phyloP scores from a whole-genome alignment of 2,329 filamentous ascomycete species.

The Paecilomyces formosus region DNA sequence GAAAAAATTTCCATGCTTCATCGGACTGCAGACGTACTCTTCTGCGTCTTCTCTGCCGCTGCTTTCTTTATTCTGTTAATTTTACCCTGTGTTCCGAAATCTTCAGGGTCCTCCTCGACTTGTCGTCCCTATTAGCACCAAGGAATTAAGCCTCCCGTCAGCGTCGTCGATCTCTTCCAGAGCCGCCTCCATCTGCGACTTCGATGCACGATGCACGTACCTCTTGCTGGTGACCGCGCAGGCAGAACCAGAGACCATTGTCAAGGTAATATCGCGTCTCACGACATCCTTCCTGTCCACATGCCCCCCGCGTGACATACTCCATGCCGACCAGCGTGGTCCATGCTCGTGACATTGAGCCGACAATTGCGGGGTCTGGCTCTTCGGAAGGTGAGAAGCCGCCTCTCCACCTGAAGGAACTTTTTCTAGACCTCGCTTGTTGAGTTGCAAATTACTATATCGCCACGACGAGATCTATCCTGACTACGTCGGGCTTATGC shows the following conservation, averaged over 20 bases:
- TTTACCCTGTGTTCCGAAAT: conserved; percentile 57
- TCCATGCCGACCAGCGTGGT: conserved; percentile 27
- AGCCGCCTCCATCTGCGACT: not conserved
- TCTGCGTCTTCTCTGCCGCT: conserved; percentile 44
- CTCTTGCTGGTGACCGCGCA: conserved; percentile 72
- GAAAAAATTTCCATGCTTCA: conserved; percentile 3
- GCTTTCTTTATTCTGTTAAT: conserved; percentile 50
- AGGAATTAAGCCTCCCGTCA: not conserved
- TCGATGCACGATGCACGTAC: conserved; percentile 35
- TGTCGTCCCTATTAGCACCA: conserved; percentile 27
- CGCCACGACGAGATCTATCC: not conserved
- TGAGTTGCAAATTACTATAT: not conserved
- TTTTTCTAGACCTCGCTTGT: not conserved
- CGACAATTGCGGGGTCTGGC: not conserved
- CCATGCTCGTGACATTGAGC: conserved; percentile 16
- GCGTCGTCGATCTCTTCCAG: not conserved
- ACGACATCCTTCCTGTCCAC: conserved; percentile 59
- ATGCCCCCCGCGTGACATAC: conserved; percentile 40
- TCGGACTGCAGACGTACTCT: conserved; percentile 27
- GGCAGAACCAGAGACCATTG: conserved; percentile 70
- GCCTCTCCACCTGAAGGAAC: not conserved
- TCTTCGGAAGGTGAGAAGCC: not conserved
- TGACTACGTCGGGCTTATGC: not conserved
- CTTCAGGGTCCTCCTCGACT: conserved; percentile 57
- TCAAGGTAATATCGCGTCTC: conserved; percentile 65